A percentile compares a stretch with the other conserved stretches of the same genome.
Conservation (phyloP, 768 basidiomycete species). For the Cyclocybe aegerita region DNA sequence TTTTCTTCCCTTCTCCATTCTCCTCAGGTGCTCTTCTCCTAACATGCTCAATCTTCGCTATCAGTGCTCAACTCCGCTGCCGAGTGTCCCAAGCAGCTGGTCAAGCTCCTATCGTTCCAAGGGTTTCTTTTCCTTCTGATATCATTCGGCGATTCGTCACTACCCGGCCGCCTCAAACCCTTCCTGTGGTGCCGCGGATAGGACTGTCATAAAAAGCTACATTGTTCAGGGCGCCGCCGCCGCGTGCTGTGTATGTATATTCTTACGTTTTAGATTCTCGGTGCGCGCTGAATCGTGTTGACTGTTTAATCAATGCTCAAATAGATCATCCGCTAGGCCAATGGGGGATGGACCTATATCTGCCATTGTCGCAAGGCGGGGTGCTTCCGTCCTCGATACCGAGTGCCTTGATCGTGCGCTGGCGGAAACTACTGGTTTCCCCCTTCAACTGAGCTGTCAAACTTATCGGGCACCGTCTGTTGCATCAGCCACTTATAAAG, state of each 20-base stretch:
- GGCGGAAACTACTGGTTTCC: not conserved
- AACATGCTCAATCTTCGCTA: not conserved
- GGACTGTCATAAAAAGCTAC: slow-evolving; percentile 22
- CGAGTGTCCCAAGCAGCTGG: too few species aligned
- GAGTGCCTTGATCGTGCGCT: slow-evolving; percentile 7
- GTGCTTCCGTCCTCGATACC: slow-evolving; percentile 8
- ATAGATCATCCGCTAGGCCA: slow-evolving; percentile 1
- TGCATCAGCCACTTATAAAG: not conserved
- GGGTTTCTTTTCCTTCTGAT: too few species aligned
- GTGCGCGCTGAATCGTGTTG: too few species aligned
- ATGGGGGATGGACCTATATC: slow-evolving; percentile 3
- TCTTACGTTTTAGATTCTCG: not conserved
- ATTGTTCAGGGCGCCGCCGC: slow-evolving; percentile 19
- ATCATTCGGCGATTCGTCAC: too few species aligned
- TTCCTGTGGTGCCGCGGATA: slow-evolving; percentile 18
- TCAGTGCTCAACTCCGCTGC: too few species aligned
- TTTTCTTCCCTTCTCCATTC: not conserved
- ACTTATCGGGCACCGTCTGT: slow-evolving; percentile 7
- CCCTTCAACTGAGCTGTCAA: slow-evolving; percentile 9
- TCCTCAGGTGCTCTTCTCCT: not conserved
- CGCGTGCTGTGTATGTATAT: slow-evolving; percentile 14
- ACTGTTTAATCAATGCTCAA: not conserved
- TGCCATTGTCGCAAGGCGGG: slow-evolving; percentile 5
- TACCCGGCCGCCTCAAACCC: too few species aligned
- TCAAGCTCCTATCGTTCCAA: not conserved